A percentile compares a stretch with the other conserved stretches of the same genome.
Conservation (phyloP, 1,284 basidiomycete genomes). For the Cryptococcus deneoformans region DNA sequence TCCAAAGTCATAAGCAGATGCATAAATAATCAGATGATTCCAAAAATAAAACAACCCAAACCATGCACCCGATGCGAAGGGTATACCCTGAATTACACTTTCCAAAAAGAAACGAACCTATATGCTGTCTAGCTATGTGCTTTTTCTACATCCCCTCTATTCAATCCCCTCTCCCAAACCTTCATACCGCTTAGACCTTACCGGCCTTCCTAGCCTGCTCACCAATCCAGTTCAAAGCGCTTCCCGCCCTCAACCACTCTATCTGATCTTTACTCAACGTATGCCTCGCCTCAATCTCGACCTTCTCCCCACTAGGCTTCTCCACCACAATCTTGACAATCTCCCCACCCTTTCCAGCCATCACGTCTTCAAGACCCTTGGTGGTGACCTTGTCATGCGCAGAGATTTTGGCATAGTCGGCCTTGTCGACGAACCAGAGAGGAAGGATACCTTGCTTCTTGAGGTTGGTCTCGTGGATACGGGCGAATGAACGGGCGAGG, state of each 20-base stretch:
- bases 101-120: too few species aligned
- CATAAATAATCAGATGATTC: too few species aligned
- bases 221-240: constrained; percentile 69
- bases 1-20: too few species aligned
- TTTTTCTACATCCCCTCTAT: too few species aligned
- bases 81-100: too few species aligned
- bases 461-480: constrained; percentile 97
- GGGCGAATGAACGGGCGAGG: constrained; percentile 88
- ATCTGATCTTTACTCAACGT: constrained; percentile 87
- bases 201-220: constrained; percentile 31
- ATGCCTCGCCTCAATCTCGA: constrained; percentile 72
- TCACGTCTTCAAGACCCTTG: constrained; percentile 57
- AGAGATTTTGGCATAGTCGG: constrained; percentile 76
- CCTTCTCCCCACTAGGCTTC: constrained; percentile 59
- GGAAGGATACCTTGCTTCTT: constrained; percentile 98
- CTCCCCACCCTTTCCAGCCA: constrained; percentile 52
- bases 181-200: constrained; percentile 6
- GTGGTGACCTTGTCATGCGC: constrained; percentile 71
- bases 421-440: constrained; percentile 83
- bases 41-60: too few species aligned
- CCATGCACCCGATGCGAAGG: too few species aligned
- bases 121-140: too few species aligned
- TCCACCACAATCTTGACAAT: constrained; percentile 61
- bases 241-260: constrained; percentile 80
- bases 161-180: not conserved